Evolutionary conservation across 768 basidiomycete genomes (phyloP), one percentile per base, ranked within the genome.

Genomic region (Dioszegia aurantiaca): DNA sequence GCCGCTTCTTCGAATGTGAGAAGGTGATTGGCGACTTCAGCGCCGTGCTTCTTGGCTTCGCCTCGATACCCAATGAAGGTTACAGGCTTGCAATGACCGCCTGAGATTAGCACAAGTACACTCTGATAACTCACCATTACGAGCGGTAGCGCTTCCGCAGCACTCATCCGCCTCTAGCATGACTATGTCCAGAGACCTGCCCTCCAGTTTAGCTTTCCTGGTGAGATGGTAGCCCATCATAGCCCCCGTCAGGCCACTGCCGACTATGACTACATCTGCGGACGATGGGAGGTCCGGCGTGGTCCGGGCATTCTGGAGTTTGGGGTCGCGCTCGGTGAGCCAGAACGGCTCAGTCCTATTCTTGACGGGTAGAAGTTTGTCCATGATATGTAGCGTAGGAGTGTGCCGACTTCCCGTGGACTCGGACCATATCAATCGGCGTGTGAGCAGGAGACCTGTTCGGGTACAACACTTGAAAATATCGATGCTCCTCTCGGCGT

Each of bases 121-220:
- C 2, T n/a, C 2, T 44, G 1, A 1, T 1, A 1, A 52, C 63
- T 37, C 53, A 68, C 67, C 67, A 56, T 68, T 68, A 28, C 67
- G 36, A 19, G 63, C 67, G 12, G 67, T 68, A 2, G 67, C 63
- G 16, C 67, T 62, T 23, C 67, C 61, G 33, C 61, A 62, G 5
- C 55, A 39, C 40, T 68, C 67, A 27, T 62, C 67, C 31, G 67
- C 67, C 48, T 68, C 67, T 2, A 68, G 56, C 67, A 68, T 64
- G 5, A 68, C 61, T 11, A 68, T 56, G 5, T 53, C 59, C 27
- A 59, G 44, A 17, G 28, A 28, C 49, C 39, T 48, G 0, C 62
- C 59, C 19, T 41, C 10, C 19, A 24, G 42, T n/a, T 41, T 28
- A 2, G 63, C 60, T 24, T 62, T 49, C 23, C 37, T 56, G 26